Conservation (phyloP, 805 yeast genomes). For the Cyberlindnera amylophila region DNA sequence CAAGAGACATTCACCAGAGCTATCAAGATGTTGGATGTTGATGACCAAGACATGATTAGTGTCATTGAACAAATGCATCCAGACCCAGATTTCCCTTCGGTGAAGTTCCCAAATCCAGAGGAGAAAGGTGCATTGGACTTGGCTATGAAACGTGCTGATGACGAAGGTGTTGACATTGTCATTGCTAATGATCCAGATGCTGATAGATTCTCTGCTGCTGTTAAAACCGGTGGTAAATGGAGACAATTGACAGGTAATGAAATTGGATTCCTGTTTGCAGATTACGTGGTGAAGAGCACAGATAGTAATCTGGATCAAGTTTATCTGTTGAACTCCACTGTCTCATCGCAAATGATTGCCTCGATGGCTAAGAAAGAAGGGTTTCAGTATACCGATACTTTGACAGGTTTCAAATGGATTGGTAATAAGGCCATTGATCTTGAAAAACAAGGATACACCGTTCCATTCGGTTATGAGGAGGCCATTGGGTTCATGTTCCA, state of each 20-base stretch:
- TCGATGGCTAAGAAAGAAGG: constrained; percentile 62
- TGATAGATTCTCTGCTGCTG: constrained; percentile 84
- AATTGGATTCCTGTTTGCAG: constrained; percentile 81
- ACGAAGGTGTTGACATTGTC: constrained; percentile 45
- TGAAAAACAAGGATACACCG: constrained; percentile 56
- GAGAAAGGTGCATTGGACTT: constrained; percentile 85
- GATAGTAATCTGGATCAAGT: constrained; percentile 31
- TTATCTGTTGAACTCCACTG: constrained; percentile 81
- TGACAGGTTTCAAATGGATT: constrained; percentile 97
- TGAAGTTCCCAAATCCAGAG: constrained; percentile 91
- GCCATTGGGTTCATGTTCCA: constrained; percentile 94
- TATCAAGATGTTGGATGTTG: constrained; percentile 34
- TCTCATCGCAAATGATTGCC: constrained; percentile 77
- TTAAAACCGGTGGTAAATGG: constrained; percentile 52
- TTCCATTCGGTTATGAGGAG: constrained; percentile 92
- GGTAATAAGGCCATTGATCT: constrained; percentile 83
- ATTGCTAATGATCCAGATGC: constrained; percentile 97
- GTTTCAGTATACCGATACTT: constrained; percentile 69
- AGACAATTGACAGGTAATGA: constrained; percentile 87
- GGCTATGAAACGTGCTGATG: constrained; percentile 63
- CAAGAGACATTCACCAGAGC: constrained; percentile 49
- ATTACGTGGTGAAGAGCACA: constrained; percentile 39
- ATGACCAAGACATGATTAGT: constrained; percentile 25
- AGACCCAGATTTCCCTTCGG: constrained; percentile 85
- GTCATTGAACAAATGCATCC: constrained; percentile 69